A percentile compares a stretch with the other conserved stretches of the same genome.
Evolutionary conservation across 768 basidiomycete genomes (phyloP).

Genomic region (Chalciporus pseudorubinellus): DNA sequence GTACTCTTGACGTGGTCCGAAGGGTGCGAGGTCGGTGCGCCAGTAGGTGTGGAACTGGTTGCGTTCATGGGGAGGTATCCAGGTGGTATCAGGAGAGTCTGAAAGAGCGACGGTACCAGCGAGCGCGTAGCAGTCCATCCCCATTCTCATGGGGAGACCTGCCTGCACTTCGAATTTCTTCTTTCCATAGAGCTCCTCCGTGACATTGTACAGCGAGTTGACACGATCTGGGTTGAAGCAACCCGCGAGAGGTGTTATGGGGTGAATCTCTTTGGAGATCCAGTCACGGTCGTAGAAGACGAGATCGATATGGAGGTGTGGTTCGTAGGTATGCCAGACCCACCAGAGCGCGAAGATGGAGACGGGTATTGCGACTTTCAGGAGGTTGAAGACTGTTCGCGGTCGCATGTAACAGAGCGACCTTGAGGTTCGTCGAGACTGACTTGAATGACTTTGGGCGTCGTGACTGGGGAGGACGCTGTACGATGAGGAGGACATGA

Average conservation of each 20-base stretch:
- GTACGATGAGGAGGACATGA: conserved; percentile 12
- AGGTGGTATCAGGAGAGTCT: conserved; percentile 2
- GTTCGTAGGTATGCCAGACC: conserved; percentile 61
- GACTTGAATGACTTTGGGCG: conserved; percentile 2
- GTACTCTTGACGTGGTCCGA: conserved; percentile 79
- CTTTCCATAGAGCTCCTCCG: conserved; percentile 57
- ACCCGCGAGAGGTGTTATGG: conserved; percentile 59
- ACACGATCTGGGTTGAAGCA: conserved; percentile 69
- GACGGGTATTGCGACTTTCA: conserved; percentile 45
- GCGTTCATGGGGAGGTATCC: conserved; percentile 41
- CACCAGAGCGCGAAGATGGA: conserved; percentile 28
- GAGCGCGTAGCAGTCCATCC: conserved; percentile 90
- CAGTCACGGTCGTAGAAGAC: conserved; percentile 75
- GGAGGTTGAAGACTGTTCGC: conserved; percentile 35
- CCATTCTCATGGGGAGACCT: conserved; percentile 73
- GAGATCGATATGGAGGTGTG: conserved; percentile 72
- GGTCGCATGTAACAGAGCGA: conserved; percentile 20
- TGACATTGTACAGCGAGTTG: conserved; percentile 67
- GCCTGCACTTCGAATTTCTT: conserved; percentile 74
- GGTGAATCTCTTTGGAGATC: conserved; percentile 69
- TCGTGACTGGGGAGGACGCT: conserved; percentile 10
- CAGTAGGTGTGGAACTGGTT: conserved; percentile 91
- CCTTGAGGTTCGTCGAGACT: background rate
- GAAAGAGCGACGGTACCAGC: conserved; percentile 66
- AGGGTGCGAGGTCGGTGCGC: conserved; percentile 79